Base-by-base conservation (phyloP, 192 early-diverging fungal species). In the Coemansia sp. region DNA sequence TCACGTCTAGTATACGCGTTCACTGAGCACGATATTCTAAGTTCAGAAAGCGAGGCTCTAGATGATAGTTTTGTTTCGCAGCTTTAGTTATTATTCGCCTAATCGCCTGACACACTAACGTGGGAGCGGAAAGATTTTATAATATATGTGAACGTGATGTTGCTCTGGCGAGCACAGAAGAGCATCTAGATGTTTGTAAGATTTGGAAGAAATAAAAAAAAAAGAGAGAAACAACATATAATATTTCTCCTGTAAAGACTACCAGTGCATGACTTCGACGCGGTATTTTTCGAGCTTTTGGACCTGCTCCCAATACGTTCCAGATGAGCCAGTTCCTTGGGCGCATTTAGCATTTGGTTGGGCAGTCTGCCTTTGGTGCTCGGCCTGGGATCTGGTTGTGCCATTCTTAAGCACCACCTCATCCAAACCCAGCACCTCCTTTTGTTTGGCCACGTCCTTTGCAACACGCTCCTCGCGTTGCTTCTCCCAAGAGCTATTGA, bases 231-330 rank as follows among this genome's bases (percentile, higher is more conserved):
- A 49, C 32, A 32, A 4, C 32, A 32, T 2, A 4, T 32, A 45
- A 45, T 45, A 45, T 45, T 3, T 45, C 1, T 6, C 5, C 62
- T 21, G 11, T 12, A 10, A 6, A 39, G 19, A 51, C 59, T 69
- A 77, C 80, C 80, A 83, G 63, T 83, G 74, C 69, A 83, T 77
- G 43, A 77, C 76, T 36, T 83, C 80, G 5, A 83, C 80, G 19
- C 80, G 75, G 58, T 83, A 83, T 62, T 71, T 73, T 55, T 83
- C 80, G n/a, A 77, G 75, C 42, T 77, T 83, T 52, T 83, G 80
- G 13, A 77, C 67, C 9, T 72, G 75, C 62, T 83, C 76, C 80
- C 80, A 83, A 66, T 83, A 77, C 26, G 69, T 73, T 19, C 80
- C 80, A 2, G 69, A 60, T 5, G 71, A 61, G 11, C 76, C 80